Conservation (phyloP, 108 stramenopile species). For the Seminavis robusta region DNA sequence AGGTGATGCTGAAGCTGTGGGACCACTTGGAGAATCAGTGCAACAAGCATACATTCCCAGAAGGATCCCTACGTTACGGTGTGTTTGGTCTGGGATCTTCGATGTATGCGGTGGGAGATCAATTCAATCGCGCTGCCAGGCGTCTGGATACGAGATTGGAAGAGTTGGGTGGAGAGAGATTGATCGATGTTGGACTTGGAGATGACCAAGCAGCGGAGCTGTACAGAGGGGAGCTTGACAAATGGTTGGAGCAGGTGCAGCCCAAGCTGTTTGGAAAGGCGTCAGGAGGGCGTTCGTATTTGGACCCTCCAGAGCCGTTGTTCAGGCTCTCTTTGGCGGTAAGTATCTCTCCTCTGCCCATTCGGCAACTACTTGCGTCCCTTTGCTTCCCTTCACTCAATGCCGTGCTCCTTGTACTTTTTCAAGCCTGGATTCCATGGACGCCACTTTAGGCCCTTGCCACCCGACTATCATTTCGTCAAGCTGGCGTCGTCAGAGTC, state of each 20-base stretch:
- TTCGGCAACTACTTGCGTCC: no score
- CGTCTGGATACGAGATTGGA: conserved; percentile 37
- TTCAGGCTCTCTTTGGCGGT: conserved; percentile 5
- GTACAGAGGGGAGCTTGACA: conserved; percentile 23
- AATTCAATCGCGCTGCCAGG: conserved; percentile 63
- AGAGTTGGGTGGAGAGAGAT: conserved; percentile 54
- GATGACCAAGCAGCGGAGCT: conserved; percentile 71
- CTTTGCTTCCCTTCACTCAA: no score
- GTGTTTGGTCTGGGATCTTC: conserved; percentile 72
- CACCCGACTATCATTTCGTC: conserved; percentile 8
- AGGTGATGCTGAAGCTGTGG: conserved; percentile 3
- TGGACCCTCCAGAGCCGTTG: conserved; percentile 10
- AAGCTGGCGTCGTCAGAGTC: conserved; percentile 1
- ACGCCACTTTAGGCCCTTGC: background rate
- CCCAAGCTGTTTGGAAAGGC: conserved; percentile 1
- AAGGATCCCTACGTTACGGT: conserved; percentile 14
- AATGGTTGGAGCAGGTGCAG: conserved; percentile 3
- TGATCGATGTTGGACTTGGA: conserved; percentile 37
- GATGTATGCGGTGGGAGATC: conserved; percentile 43
- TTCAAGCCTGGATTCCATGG: conserved; percentile 2
- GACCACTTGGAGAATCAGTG: no score
- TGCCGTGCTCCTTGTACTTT: no score
- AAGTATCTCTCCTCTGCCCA: no score
- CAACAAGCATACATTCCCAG: no score
- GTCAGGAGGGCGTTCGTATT: background rate